Percentiles rank a stretch among this genome's conserved stretches.
Conservation (phyloP, 768 basidiomycete species). For the Leccinellum luteum region DNA sequence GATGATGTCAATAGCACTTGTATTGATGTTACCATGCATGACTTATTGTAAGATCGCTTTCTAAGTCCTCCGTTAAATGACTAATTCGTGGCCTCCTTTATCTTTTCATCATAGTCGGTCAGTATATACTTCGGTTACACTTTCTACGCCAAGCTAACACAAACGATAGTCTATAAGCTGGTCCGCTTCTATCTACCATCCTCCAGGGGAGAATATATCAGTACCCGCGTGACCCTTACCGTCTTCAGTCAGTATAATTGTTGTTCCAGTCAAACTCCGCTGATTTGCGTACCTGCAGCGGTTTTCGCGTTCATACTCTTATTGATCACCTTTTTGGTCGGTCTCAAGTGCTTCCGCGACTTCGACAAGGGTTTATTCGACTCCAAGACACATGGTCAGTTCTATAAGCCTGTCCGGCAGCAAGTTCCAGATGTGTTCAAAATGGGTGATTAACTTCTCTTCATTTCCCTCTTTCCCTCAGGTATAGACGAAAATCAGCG, state of each 20-base stretch:
- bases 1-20: conserved; percentile 70
- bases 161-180: conserved; percentile 71
- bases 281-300: conserved; percentile 42
- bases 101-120: conserved; percentile 26
- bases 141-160: neutral
- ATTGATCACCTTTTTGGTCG: conserved; percentile 68
- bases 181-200: conserved; percentile 73
- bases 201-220: conserved; percentile 52
- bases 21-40: conserved; percentile 74
- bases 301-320: conserved; percentile 74
- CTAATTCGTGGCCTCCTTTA: conserved; percentile 4
- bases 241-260: conserved; percentile 63
- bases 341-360: conserved; percentile 76
- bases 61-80: neutral
- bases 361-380: conserved; percentile 74
- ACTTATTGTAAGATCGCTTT: conserved; percentile 62
- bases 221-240: conserved; percentile 78
- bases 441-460: conserved; percentile 37
- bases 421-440: conserved; percentile 19
- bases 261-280: neutral
- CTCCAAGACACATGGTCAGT: conserved; percentile 76
- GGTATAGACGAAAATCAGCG: conserved; percentile 49
- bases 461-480: conserved; percentile 21
- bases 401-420: conserved; percentile 32
- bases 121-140: conserved; percentile 2